Evolutionary conservation across 169 alveolate genomes (phyloP).

Genomic region (Theileria parva): DNA sequence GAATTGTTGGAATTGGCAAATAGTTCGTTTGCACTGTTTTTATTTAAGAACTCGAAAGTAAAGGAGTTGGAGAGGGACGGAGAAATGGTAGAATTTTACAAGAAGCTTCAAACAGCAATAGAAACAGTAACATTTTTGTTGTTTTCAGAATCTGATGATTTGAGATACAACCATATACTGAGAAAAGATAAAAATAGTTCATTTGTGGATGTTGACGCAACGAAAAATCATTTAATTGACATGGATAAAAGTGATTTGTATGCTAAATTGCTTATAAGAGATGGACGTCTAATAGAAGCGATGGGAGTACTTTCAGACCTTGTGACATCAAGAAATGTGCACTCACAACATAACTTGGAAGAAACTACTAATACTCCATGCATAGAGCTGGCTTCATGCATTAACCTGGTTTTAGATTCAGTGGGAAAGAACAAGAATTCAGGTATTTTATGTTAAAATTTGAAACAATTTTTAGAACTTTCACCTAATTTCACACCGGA

Average conservation of each 20-base stretch:
- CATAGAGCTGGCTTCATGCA: constrained; percentile 50
- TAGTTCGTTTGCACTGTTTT: constrained; percentile 45
- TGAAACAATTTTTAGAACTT: neutral
- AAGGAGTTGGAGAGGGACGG: constrained; percentile 12
- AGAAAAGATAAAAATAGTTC: constrained; percentile 29
- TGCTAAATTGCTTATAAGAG: constrained; percentile 50
- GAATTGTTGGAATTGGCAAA: constrained; percentile 55
- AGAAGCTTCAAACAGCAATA: constrained; percentile 19
- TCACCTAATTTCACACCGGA: constrained; percentile 9
- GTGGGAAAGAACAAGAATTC: neutral
- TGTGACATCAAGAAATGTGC: neutral
- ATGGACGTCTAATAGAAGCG: constrained; percentile 53
- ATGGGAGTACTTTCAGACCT: constrained; percentile 54
- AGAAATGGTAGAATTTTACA: constrained; percentile 9
- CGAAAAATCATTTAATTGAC: constrained; percentile 36
- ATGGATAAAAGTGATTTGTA: constrained; percentile 58
- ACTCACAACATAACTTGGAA: neutral
- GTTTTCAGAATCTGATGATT: constrained; percentile 65
- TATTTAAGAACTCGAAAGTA: constrained; percentile 24
- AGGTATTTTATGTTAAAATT: neutral
- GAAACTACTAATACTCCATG: neutral
- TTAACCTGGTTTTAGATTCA: constrained; percentile 38
- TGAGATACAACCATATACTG: constrained; percentile 48
- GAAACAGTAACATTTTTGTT: constrained; percentile 43
- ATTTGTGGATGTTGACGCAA: constrained; percentile 38